Conservation (phyloP, 2,329 filamentous ascomycete species). For the Penicillium sp. region DNA sequence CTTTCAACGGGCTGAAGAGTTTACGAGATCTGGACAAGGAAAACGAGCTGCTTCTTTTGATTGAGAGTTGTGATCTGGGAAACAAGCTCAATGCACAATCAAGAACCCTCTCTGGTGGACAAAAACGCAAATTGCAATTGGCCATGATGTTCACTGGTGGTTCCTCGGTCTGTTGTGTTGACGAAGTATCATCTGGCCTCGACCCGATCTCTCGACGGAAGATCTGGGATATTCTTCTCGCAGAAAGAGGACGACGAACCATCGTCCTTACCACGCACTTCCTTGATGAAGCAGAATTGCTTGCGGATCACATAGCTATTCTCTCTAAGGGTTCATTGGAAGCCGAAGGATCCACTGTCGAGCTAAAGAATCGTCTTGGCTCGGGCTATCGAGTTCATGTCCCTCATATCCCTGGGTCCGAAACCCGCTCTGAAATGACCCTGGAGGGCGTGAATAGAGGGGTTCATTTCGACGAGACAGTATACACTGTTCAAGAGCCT, state of each 20-base stretch:
- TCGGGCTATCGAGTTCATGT: constrained; percentile 83
- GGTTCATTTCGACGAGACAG: constrained; percentile 68
- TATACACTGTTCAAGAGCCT: constrained; percentile 72
- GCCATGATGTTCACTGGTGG: constrained; percentile 96
- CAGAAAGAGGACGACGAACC: constrained; percentile 77
- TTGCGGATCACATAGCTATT: constrained; percentile 86
- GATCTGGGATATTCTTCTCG: constrained; percentile 90
- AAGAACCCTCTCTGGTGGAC: constrained; percentile 81
- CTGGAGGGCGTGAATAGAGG: constrained; percentile 61
- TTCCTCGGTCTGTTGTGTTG: constrained; percentile 83
- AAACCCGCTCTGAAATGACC: constrained; percentile 45
- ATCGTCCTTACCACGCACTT: constrained; percentile 92
- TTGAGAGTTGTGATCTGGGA: constrained; percentile 71
- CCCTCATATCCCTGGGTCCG: constrained; percentile 58
- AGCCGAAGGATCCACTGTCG: constrained; percentile 80
- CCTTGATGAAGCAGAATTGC: constrained; percentile 85
- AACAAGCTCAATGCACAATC: constrained; percentile 72
- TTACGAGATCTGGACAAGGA: constrained; percentile 57
- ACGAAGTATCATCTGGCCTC: constrained; percentile 86
- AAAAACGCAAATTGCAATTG: constrained; percentile 88
- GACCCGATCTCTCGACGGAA: constrained; percentile 85
- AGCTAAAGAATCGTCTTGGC: constrained; percentile 78
- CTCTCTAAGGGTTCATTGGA: constrained; percentile 81
- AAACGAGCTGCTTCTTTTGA: constrained; percentile 61
- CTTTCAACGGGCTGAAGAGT: constrained; percentile 83